Evolutionary conservation across 306 rosid species (phyloP), one percentile per base, ranked within the genome.

Genomic region (Fragaria iinumae): DNA sequence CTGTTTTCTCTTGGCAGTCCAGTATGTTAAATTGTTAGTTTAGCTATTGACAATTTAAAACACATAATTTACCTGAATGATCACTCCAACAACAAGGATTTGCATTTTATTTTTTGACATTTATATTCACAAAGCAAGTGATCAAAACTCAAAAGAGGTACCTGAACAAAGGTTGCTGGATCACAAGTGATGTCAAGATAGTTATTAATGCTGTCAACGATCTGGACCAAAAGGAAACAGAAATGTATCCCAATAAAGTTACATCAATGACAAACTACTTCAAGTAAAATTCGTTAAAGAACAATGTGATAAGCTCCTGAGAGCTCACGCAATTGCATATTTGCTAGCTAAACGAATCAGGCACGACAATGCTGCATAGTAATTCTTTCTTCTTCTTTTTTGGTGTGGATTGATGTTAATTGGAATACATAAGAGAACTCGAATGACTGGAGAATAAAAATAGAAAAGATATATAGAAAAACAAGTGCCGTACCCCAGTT

Each of bases 111-210:
- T 32, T 56, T 17, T 39, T 21, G 36, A 72, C 23, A 11, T 23
- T 6, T 10, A 0, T 0, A 11, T 3, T 21, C 39, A 53, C 39
- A 49, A 52, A 49, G 13, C 43, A 39, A 44, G 20, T 5, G 11
- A 59, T 13, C 4, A 25, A 14, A 75, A 69, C 69, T 14, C 1
- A 17, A 27, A 76, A 72, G 69, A 20, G 29, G 63, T 84, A 90
- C 93, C 93, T 90, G 96, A 57, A 89, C 18, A 73, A 87, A 55
- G 75, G 93, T 83, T 81, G 89, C 87, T 50, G 89, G 85, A 55
- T 86, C 89, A 69, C 76, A 0, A 34, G 90, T 76, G 71, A 90
- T 81, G 76, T 87, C 81, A 48, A 87, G 69, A 82, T 77, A 82
- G 80, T 25, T 85, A 69, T 79, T 81, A 67, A 88, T 77, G 79